Evolutionary conservation across 2,329 filamentous ascomycete species (phyloP), one percentile per base, ranked within the genome.

Genomic region (Pleoardoris graminearum): DNA sequence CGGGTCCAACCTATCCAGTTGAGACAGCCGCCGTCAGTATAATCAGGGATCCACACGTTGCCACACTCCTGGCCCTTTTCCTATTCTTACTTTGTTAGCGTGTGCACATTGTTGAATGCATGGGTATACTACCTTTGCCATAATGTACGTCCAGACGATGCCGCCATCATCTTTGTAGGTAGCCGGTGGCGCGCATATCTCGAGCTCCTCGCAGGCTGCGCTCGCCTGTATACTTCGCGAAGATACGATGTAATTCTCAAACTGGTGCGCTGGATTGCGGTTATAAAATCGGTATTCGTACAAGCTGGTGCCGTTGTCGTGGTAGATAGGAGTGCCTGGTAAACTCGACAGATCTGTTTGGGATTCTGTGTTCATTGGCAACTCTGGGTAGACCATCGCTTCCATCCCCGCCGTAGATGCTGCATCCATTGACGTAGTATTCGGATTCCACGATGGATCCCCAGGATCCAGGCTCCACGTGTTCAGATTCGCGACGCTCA

Each of bases 211-310:
- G 48, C 69, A 72, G 3, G 58, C 58, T 2, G 68, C 62, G 0
- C 8, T 48, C 2, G 63, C 60, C 1, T 46, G 56, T 0, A 72
- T 48, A 14, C 52, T 67, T 21, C 70, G 61, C 2, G 51, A 53
- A 8, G 63, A 65, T 7, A 66, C 51, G 4, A 65, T 23, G 37
- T 70, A 70, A 38, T 71, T 66, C 12, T 61, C 58, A 36, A 59
- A 73, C 14, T 57, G 55, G 11, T 65, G 67, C 0, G 48, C 36
- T 3, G 68, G 68, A n/a, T 72, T 66, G 4, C 69, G 64, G 33
- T 70, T 71, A 45, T 66, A 61, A 45, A 73, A 72, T 8, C 59
- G 55, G 47, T 72, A 73, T 10, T 67, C 58, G 46, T 65, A 69
- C 1, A 48, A 55, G 1, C 43, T 53, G 16, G 62, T 46, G 1